A percentile compares a stretch with the other conserved stretches of the same genome.
Evolutionary conservation across 176 grass and related monocot genomes (phyloP).

Genomic region (Themeda triandra): DNA sequence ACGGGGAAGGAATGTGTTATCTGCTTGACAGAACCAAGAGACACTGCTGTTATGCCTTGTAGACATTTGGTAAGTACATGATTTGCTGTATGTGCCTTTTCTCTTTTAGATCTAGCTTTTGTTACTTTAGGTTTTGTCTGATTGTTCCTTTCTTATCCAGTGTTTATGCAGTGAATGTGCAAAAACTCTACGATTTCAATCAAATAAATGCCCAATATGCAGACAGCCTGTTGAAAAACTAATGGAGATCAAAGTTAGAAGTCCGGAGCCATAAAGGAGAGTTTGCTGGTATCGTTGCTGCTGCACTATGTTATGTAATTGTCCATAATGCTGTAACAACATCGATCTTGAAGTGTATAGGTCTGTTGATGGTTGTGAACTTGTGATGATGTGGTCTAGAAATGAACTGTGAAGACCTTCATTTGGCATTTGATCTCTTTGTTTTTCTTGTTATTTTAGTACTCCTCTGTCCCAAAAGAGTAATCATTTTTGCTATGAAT

Average conservation of each 20-base stretch:
- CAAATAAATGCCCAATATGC: constrained; percentile 98
- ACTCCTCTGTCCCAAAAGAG: background rate
- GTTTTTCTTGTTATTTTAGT: background rate
- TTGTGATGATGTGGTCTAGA: background rate
- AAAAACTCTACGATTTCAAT: constrained; percentile 77
- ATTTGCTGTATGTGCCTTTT: constrained; percentile 4
- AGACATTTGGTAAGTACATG: constrained; percentile 85
- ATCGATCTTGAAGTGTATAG: constrained; percentile 25
- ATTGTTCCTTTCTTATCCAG: constrained; percentile 50
- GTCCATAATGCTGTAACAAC: constrained; percentile 10
- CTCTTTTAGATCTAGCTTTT: constrained; percentile 17
- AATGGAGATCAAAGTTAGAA: constrained; percentile 78
- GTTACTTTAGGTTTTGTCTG: constrained; percentile 31
- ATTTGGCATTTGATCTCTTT: constrained; percentile 4
- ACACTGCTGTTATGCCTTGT: constrained; percentile 88
- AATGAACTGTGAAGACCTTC: background rate
- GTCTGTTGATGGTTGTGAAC: constrained; percentile 7
- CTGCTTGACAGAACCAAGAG: constrained; percentile 85
- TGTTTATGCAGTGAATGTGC: constrained; percentile 97
- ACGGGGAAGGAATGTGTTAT: constrained; percentile 93
- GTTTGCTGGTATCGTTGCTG: constrained; percentile 27
- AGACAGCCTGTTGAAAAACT: constrained; percentile 83
- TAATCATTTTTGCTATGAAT: background rate
- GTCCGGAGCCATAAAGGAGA: constrained; percentile 34
- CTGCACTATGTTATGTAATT: constrained; percentile 6